Evolutionary conservation across 768 basidiomycete genomes (phyloP), one percentile per base, ranked within the genome.

Genomic region (Suillus tomentosus): DNA sequence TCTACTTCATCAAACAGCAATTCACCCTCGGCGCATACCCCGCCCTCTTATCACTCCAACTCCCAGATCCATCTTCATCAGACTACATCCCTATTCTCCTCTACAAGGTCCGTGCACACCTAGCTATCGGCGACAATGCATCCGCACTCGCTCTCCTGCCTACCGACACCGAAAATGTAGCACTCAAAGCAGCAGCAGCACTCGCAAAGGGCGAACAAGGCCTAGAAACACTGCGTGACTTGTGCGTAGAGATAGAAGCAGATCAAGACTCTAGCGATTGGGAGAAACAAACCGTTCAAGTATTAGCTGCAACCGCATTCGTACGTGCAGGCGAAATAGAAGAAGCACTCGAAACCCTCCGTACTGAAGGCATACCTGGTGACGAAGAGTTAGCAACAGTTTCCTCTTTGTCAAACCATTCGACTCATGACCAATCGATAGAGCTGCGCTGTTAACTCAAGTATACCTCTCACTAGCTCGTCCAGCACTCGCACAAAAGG

Each of bases 381-480:
- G 83, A 95, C 43, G 95, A 98, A 81, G 91, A 92, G 95, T 96
- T 76, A 70, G 92, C 84, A 8, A 36, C 61, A 55, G 63, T 55
- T 22, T n/a, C 54, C 53, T 39, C 11, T 24, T 47, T 34, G 24
- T 31, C n/a, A 37, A 59, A 47, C 37, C 34, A 60, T 55, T 58
- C 36, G 61, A 24, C 34, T 55, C 36, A 40, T 31, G 4, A 39
- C 47, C 8, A n/a, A 61, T 62, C 15, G 42, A 24, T 68, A 96
- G 95, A 48, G 88, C 93, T 42, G 90, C 94, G 5, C 77, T 94
- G 51, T 86, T 91, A 55, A 87, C 91, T 14, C 93, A 96, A 72
- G 86, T 96, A 59, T 92, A 95, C 73, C 86, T 98, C 43, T 92
- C 93, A n/a, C 92, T 96, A 63, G 85, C 92, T 74, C 89, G 95